Evolutionary conservation across 2,329 filamentous ascomycete genomes (phyloP), one percentile per base, ranked within the genome.

Genomic region (Curvularia hawaiiensis): DNA sequence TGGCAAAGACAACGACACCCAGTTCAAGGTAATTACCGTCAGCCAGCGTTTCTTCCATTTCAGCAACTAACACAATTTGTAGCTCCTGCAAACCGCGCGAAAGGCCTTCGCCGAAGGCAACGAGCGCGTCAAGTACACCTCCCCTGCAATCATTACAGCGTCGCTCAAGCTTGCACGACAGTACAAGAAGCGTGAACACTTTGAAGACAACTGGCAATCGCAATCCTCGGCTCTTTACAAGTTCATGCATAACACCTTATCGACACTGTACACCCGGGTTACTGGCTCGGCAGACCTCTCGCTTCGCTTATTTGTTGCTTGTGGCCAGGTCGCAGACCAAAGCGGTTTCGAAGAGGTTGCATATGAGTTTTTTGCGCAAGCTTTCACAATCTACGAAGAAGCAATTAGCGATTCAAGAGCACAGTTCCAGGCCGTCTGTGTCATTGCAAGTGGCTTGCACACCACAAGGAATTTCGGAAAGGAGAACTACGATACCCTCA

Each of bases 401-500:
- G 90, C 92, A 0, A 90, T 99, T 62, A 95, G 92, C 60, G 96
- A 99, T 75, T 97, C 92, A 16, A 89, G 96, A 75, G 94, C 93
- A 14, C 95, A 99, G 75, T 99, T 98, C 81, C 95, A 99, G 79
- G 94, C 95, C 1, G 95, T 99, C 0, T 97, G 93, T 67, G 89
- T 97, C 39, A 92, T 99, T 70, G 92, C 94, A 2, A 91, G 90
- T 55, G 92, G 91, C 5, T 81, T 99, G 55, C 93, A 97, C 73
- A 89, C 92, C 63, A 94, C 92, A 12, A 85, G 94, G 57, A 89
- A 94, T 70, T 99, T 99, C 75, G 89, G 91, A 61, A 93, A 94
- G 75, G 95, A 99, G 78, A 99, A 98, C 73, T 99, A 98, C 77
- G 96, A 99, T 76, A 99, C 95, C 0, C 83, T 99, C 33, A 99